These are phyloP conservation scores for Naganishia albida DNA, from an alignment of 1,284 basidiomycete species.

Conservation along the genomic window DNA sequence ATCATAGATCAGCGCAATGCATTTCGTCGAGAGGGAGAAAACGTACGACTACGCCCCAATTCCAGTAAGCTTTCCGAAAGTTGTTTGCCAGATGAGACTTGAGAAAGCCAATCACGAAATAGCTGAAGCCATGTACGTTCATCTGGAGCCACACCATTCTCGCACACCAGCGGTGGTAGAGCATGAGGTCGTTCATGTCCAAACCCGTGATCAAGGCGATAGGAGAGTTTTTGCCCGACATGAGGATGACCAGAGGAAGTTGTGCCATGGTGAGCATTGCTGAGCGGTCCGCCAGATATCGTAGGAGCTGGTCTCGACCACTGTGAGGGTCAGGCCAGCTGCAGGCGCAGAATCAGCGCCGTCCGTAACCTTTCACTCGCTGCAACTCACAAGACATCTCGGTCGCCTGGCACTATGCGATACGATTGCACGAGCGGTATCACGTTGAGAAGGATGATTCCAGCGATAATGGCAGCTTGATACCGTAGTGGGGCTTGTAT, in stretches of 20 bases:
- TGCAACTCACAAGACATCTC: slow-evolving; percentile 17
- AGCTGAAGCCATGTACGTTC: slow-evolving; percentile 16
- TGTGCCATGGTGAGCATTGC: slow-evolving; percentile 12
- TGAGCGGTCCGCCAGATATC: slow-evolving; percentile 11
- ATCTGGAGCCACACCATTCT: slow-evolving; percentile 24
- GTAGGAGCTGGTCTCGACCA: slow-evolving; percentile 15
- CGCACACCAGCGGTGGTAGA: slow-evolving; percentile 17
- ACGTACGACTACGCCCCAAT: slow-evolving; percentile 21
- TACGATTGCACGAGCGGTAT: slow-evolving; percentile 7
- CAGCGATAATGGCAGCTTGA: background rate
- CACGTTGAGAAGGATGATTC: background rate
- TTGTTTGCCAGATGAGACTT: slow-evolving; percentile 20
- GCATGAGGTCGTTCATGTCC: slow-evolving; percentile 24
- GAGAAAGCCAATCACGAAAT: slow-evolving; percentile 5
- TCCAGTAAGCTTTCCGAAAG: slow-evolving; percentile 23
- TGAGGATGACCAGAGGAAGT: slow-evolving; percentile 22
- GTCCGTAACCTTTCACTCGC: background rate
- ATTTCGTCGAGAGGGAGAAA: background rate
- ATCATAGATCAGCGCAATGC: no score
- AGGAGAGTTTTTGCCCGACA: slow-evolving; percentile 21
- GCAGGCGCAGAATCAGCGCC: no score
- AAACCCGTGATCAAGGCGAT: slow-evolving; percentile 5
- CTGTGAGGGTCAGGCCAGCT: slow-evolving; percentile 21
- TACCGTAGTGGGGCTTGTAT: slow-evolving; percentile 16
- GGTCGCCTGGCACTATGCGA: slow-evolving; percentile 7